These are phyloP conservation scores for Starmerella geochares DNA, from an alignment of 805 yeast species.

Conservation along the genomic window DNA sequence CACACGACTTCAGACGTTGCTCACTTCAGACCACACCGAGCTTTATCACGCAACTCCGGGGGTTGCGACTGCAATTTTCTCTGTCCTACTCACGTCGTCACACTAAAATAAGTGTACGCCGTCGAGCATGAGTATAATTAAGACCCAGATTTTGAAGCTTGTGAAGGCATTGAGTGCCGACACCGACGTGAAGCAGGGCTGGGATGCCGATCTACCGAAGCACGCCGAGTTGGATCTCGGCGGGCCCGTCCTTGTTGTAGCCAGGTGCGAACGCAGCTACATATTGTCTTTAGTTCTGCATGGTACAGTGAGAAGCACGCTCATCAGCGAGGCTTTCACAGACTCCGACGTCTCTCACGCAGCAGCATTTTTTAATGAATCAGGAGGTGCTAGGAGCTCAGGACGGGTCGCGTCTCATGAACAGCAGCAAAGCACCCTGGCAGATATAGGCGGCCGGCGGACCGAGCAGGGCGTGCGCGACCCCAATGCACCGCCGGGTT, in stretches of 20 bases:
- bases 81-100: too few relatives aligned
- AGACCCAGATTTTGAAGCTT: conserved; percentile 3
- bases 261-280: background rate
- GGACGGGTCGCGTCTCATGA: too few relatives aligned
- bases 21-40: too few relatives aligned
- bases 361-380: background rate
- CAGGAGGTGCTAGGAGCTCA: too few relatives aligned
- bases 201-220: conserved; percentile 9
- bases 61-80: too few relatives aligned
- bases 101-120: too few relatives aligned
- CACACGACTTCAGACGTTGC: too few relatives aligned
- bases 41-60: too few relatives aligned
- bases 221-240: background rate
- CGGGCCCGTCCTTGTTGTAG: background rate
- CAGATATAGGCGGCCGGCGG: background rate
- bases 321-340: background rate
- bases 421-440: too few relatives aligned
- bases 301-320: conserved; percentile 3
- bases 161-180: conserved; percentile 3
- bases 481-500: conserved; percentile 33
- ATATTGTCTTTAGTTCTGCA: background rate
- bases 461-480: conserved; percentile 4
- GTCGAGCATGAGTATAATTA: too few relatives aligned
- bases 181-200: background rate
- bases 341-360: background rate